Evolutionary conservation across 2,329 filamentous ascomycete species (phyloP).

Genomic region (Metarhizium rileyi): DNA sequence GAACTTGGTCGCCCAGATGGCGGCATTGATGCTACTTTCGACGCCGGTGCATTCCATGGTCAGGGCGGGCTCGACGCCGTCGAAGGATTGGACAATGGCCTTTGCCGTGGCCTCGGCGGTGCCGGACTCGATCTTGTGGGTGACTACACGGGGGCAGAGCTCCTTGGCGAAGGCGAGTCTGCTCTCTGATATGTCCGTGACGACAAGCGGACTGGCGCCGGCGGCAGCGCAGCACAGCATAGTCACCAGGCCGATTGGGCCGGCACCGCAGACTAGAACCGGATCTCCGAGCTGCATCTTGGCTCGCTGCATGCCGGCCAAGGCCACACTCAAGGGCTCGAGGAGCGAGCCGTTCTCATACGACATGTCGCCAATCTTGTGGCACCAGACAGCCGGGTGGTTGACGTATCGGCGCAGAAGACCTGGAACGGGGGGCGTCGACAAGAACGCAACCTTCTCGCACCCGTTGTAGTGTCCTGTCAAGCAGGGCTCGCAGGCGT

Average conservation of each 20-base stretch:
- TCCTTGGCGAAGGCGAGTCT: constrained; percentile 77
- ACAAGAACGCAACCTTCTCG: constrained; percentile 75
- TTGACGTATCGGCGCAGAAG: constrained; percentile 88
- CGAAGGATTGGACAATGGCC: constrained; percentile 58
- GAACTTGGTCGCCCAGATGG: constrained; percentile 87
- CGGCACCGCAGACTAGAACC: constrained; percentile 82
- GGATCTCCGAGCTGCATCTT: constrained; percentile 75
- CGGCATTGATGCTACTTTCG: constrained; percentile 75
- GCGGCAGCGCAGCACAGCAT: constrained; percentile 76
- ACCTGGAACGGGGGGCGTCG: constrained; percentile 81
- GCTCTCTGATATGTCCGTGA: constrained; percentile 89
- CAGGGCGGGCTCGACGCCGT: constrained; percentile 70
- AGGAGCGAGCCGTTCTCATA: constrained; percentile 87
- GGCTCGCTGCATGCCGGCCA: constrained; percentile 80
- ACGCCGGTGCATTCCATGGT: constrained; percentile 92
- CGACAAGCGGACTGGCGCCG: constrained; percentile 81
- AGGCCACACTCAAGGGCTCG: constrained; percentile 80
- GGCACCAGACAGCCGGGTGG: constrained; percentile 89
- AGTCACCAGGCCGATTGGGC: constrained; percentile 86
- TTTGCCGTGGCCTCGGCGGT: constrained; percentile 62
- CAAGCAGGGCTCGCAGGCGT: constrained; percentile 80
- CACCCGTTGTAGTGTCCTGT: constrained; percentile 95
- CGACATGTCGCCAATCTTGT: constrained; percentile 88
- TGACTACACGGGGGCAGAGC: constrained; percentile 68
- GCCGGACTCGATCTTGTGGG: constrained; percentile 64